Base-by-base conservation (phyloP, 2,329 filamentous ascomycete genomes). In the Calonectria pteridis region DNA sequence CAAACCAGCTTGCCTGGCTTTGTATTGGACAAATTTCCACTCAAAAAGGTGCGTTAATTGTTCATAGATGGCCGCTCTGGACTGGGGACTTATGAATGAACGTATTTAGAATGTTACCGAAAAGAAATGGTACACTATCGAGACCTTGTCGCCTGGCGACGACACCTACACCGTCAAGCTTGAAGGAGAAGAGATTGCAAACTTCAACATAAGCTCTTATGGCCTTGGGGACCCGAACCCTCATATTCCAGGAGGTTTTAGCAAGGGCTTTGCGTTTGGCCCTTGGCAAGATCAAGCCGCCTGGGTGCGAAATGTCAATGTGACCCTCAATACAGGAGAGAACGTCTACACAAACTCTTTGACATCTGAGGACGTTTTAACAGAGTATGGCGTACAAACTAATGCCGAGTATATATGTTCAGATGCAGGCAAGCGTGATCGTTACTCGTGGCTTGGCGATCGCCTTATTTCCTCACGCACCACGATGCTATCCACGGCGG, bases 241-340 rank as follows among this genome's bases (percentile, higher is more conserved):
- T 40, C 23, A 59, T 28, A 59, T 59, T 40, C 55, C 55, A 20
- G 55, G 55, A 18, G 55, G 55, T 0, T 59, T 59, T 20, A 59
- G 3, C 55, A 59, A 59, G 23, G 55, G 55, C 6, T 59, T 59
- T 40, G 55, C 55, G 2, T 64, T 70, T 43, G 58, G 67, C 11
- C 40, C 67, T 14, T 70, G 55, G 55, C 67, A 63, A 53, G 67
- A 64, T 33, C 58, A 70, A 23, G 55, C 35, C 2, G 67, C 67
- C 13, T 64, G 62, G 46, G 46, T 70, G 26, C 40, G 55, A 29
- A 53, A 70, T 20, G 67, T 64, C 26, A 50, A 40, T 23, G 58
- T 70, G 13, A 49, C 55, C 6, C 35, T 59, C 3, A 33, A 4
- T 6, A 70, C 62, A 4, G 67, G 67, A 18, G 11, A 43, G 13